Conservation (phyloP, 305 asterid species). For the Fraxinus albicans region DNA sequence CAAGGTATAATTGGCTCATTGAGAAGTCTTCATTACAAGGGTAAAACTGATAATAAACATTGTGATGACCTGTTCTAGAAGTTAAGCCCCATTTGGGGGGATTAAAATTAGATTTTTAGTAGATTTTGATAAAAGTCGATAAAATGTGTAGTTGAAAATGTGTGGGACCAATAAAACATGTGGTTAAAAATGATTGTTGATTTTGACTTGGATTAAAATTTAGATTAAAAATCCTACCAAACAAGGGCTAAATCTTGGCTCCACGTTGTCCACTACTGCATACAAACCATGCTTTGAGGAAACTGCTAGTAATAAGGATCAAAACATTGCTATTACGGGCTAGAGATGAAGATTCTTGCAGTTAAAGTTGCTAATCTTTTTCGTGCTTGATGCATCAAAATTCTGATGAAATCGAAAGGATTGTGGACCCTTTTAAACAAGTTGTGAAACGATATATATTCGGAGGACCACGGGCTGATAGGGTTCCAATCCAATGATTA, state of each 20-base stretch:
- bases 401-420: not conserved
- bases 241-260: not conserved
- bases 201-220: too few relatives aligned
- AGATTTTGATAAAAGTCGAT: too few relatives aligned
- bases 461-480: not conserved
- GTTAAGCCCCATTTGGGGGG: too few relatives aligned
- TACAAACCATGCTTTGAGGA: not conserved
- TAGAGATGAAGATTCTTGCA: not conserved
- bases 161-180: too few relatives aligned
- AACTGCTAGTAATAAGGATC: not conserved
- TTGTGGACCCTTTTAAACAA: constrained; percentile 5
- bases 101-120: too few relatives aligned
- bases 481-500: constrained; percentile 32
- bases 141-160: too few relatives aligned
- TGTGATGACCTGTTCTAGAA: not conserved
- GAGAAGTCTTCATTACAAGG: not conserved
- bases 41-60: not conserved
- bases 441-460: constrained; percentile 14
- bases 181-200: too few relatives aligned
- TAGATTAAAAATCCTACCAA: too few relatives aligned
- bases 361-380: not conserved
- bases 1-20: not conserved
- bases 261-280: not conserved
- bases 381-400: not conserved
- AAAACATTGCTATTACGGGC: not conserved